Evolutionary conservation across 805 yeast genomes (phyloP).

Genomic region (Candida coquimbonensis): DNA sequence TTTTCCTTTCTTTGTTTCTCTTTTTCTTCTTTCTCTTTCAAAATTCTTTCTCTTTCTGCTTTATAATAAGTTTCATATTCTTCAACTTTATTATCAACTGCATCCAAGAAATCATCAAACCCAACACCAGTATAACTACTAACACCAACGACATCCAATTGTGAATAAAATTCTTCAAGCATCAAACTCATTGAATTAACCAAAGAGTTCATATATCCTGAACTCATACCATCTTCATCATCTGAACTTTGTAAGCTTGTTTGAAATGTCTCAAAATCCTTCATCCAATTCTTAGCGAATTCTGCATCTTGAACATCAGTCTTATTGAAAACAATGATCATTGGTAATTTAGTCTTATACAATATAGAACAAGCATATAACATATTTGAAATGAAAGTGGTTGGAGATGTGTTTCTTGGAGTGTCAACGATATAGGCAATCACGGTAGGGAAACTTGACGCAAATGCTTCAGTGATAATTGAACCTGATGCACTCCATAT

Average conservation of each 20-base stretch:
- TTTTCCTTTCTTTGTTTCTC: slow-evolving; percentile 68
- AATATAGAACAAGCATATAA: slow-evolving; percentile 94
- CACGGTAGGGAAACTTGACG: slow-evolving; percentile 91
- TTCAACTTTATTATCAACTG: slow-evolving; percentile 78
- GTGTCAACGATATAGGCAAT: slow-evolving; percentile 95
- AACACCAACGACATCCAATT: slow-evolving; percentile 86
- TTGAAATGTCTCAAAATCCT: slow-evolving; percentile 90
- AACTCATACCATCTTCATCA: slow-evolving; percentile 56
- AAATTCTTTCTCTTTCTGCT: slow-evolving; percentile 77
- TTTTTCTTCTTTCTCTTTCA: slow-evolving; percentile 68
- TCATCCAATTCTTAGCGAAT: slow-evolving; percentile 96
- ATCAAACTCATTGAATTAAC: slow-evolving; percentile 93
- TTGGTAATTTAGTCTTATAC: slow-evolving; percentile 92
- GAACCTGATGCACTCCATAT: slow-evolving; percentile 98
- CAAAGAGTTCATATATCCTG: slow-evolving; percentile 91
- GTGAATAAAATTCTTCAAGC: slow-evolving; percentile 93
- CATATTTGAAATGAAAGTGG: slow-evolving; percentile 98
- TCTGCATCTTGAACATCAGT: slow-evolving; percentile 81
- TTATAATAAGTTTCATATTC: slow-evolving; percentile 82
- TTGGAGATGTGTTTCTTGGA: slow-evolving; percentile 89
- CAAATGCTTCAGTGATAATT: slow-evolving; percentile 93
- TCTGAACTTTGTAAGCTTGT: slow-evolving; percentile 61
- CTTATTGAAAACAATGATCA: slow-evolving; percentile 94
- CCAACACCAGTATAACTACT: slow-evolving; percentile 93
- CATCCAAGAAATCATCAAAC: slow-evolving; percentile 80